These are phyloP conservation scores for Tolypocladium capitatum DNA, from an alignment of 2,329 filamentous ascomycete genomes.

Conservation along the genomic window DNA sequence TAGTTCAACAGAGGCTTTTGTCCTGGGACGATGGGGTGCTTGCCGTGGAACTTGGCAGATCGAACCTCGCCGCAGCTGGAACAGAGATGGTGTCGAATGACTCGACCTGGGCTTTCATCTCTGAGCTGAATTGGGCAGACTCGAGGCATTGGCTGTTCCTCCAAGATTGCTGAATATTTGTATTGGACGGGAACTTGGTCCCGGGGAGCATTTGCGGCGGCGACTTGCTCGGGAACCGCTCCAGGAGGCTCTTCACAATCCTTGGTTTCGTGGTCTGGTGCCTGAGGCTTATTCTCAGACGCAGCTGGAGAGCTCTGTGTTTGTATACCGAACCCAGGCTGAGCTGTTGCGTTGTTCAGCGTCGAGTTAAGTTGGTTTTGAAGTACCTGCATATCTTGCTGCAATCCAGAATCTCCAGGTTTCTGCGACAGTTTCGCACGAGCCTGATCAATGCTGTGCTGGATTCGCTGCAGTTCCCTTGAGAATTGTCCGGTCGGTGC, in stretches of 20 bases:
- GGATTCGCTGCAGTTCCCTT: constrained; percentile 12
- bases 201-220: not conserved
- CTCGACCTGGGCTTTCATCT: constrained; percentile 9
- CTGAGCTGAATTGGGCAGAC: constrained; percentile 1
- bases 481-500: not conserved
- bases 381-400: constrained; percentile 11
- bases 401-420: constrained; percentile 11
- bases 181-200: not conserved
- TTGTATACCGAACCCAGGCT: not conserved
- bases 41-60: constrained; percentile 20
- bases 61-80: constrained; percentile 21
- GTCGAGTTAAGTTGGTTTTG: constrained; percentile 16
- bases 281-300: not conserved
- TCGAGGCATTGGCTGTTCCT: not conserved
- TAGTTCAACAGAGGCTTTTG: constrained; percentile 18
- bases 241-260: not conserved
- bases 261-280: not conserved
- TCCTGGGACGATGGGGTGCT: constrained; percentile 14
- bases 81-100: constrained; percentile 19
- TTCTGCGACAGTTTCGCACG: constrained; percentile 11
- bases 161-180: not conserved
- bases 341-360: constrained; percentile 13
- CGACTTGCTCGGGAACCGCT: not conserved
- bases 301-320: not conserved
- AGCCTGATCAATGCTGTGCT: constrained; percentile 13